Base-by-base conservation (phyloP, 2,329 filamentous ascomycete species). In the Penicillium sclerotiorum region DNA sequence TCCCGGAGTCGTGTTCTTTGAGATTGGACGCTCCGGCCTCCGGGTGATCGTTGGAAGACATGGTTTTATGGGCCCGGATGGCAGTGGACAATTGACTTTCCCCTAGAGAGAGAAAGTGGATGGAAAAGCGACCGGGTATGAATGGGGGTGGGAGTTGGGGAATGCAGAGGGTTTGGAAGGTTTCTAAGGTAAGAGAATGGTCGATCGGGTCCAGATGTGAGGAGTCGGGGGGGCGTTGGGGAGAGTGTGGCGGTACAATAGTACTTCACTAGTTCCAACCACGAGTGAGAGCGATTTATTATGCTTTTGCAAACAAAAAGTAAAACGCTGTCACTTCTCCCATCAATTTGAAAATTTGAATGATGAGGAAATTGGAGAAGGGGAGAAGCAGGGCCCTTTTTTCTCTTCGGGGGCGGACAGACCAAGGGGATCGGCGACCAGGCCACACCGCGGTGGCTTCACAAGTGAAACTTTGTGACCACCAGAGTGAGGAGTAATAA, bases 1-100 rank as follows among this genome's bases (percentile, higher is more conserved):
- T 42, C 45, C 55, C 47, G 44, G 53, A 48, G 36, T 56, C 46
- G 32, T 56, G 51, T 27, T 58, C 56, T 37, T 53, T 58, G 51
- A 50, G 47, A 33, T 50, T 53, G 45, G 53, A 42, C 30, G 50
- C 35, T 46, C 58, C 62, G 43, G 58, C 42, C 42, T 56, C 57
- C 30, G 61, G 48, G 38, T 59, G 48, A 21, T 63, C 58, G 50
- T 38, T 63, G 45, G 63, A 56, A 49, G 58, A 61, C 60, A 62
- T 62, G 45, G 8, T 49, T 45, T 13, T n/a, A 37, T n/a, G n/a
- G 37, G 42, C 58, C 52, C 52, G 52, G 52, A 45, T 46, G 37
- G 43, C 28, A 52, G 44, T 11, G 47, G 33, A 48, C 46, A 56
- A 58, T 59, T 53, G 49, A 48, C 32, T 49, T 44, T 47, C 36